Conservation (phyloP, 2,329 filamentous ascomycete genomes). For the Tolypocladium guangdongense region DNA sequence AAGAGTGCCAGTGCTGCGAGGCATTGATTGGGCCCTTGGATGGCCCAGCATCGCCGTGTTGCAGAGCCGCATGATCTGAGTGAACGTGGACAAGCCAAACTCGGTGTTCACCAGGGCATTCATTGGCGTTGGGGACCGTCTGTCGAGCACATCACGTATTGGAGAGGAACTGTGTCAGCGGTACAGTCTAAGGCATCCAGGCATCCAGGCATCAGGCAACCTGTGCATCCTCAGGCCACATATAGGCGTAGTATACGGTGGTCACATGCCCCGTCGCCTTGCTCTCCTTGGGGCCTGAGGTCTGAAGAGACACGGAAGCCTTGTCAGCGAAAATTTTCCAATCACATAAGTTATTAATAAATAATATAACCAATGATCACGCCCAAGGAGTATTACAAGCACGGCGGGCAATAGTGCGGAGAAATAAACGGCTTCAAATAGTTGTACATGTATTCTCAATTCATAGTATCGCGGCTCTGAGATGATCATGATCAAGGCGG, state of each 20-base stretch:
- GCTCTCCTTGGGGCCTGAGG: not conserved
- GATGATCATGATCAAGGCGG: slow-evolving; percentile 12
- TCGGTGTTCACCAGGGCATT: not conserved
- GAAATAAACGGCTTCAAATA: not conserved
- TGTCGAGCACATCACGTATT: not conserved
- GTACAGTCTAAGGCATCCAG: too few relatives aligned
- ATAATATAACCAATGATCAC: not conserved
- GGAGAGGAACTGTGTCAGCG: not conserved
- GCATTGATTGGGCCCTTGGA: not conserved
- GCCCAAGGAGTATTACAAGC: not conserved
- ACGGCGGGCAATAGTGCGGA: not conserved
- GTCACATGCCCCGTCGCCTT: not conserved
- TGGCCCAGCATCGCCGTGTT: not conserved
- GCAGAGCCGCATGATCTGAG: not conserved
- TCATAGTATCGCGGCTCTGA: slow-evolving; percentile 13
- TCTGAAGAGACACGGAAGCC: not conserved
- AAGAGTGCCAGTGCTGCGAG: not conserved
- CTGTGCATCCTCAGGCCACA: not conserved
- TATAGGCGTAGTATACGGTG: not conserved
- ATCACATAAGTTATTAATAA: too few relatives aligned
- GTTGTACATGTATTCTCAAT: slow-evolving; percentile 18
- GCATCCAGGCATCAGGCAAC: not conserved
- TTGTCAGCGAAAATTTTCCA: not conserved
- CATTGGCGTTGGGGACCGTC: not conserved
- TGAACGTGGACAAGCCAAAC: not conserved